phyloP scores from a whole-genome alignment of 306 rosid species.

The Sphenostylis stenocarpa region DNA sequence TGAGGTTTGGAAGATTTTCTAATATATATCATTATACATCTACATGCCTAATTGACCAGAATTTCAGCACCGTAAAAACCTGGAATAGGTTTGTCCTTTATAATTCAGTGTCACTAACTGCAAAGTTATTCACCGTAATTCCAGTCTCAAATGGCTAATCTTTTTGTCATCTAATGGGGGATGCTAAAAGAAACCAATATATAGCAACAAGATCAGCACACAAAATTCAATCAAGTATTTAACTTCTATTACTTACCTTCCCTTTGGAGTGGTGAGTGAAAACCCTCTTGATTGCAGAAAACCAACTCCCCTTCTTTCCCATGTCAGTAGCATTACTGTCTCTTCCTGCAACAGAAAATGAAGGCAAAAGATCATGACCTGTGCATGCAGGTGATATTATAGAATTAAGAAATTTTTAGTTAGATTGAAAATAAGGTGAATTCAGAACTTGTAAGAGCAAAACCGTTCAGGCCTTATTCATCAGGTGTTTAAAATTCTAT shows the following conservation, averaged over 20 bases:
- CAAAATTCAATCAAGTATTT: background rate
- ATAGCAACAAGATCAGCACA: background rate
- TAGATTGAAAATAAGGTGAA: conserved; percentile 9
- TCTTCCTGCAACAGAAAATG: conserved; percentile 45
- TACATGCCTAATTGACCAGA: background rate
- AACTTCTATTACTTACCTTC: conserved; percentile 53
- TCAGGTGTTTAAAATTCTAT: background rate
- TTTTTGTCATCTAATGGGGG: background rate
- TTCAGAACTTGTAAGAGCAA: background rate
- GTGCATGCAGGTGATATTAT: background rate
- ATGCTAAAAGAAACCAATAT: conserved; percentile 12
- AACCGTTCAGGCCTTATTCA: conserved; percentile 1
- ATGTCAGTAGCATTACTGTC: conserved; percentile 81
- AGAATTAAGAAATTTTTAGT: conserved; percentile 1
- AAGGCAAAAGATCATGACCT: conserved; percentile 27
- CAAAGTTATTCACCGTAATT: background rate
- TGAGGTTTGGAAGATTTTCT: conserved; percentile 12
- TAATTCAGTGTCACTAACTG: background rate
- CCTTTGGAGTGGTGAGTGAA: conserved; percentile 84
- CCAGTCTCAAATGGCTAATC: conserved; percentile 10
- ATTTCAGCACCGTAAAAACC: background rate
- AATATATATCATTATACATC: background rate
- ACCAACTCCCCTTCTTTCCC: conserved; percentile 98
- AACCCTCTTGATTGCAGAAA: conserved; percentile 87
- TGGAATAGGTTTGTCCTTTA: background rate